Evolutionary conservation across 108 stramenopile species (phyloP), one percentile per base, ranked within the genome.

Genomic region (Cylindrotheca fusiformis): DNA sequence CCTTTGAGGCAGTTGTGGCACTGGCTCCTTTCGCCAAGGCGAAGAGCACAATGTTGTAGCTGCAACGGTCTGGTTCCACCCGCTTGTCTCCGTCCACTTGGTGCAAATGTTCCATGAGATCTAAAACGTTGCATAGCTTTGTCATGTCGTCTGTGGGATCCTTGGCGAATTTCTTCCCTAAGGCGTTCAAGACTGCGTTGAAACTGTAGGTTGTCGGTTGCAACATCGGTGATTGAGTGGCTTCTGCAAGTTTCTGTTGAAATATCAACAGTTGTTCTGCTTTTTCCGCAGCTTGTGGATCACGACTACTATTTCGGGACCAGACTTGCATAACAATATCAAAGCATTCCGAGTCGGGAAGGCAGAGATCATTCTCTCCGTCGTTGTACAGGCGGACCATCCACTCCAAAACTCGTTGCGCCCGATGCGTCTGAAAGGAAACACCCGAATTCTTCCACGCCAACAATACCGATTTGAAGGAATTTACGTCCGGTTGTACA

Each of bases 251-350:
- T 33, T 55, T 74, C 51, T 91, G 84, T 85, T 85, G 85, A 48
- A 61, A 77, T 49, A 65, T 71, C 5, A 93, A 46, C 26, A 93
- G 36, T 25, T 76, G 72, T 56, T 93, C 91, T 17, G 85, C 67
- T 49, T 79, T 60, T 22, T 65, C 66, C 24, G 85, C 83, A 8
- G 84, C 83, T 47, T 87, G 68, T 22, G 72, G 44, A 19, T 77
- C 69, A n/a, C 65, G 58, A 14, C 14, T 14, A 41, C 36, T 41
- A 48, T 69, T 79, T 1, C 55, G 30, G 10, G 85, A 75, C 83
- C 84, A 87, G 14, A 65, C 50, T 50, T 86, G 79, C 55, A 93
- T 54, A 5, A 87, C 84, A 49, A 76, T 74, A 41, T 79, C 73
- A 59, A 83, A 89, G 51, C 83, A 88, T 10, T 78, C 72, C 4